Evolutionary conservation across 805 yeast species (phyloP).

Genomic region (Pichia sporocuriosa): DNA sequence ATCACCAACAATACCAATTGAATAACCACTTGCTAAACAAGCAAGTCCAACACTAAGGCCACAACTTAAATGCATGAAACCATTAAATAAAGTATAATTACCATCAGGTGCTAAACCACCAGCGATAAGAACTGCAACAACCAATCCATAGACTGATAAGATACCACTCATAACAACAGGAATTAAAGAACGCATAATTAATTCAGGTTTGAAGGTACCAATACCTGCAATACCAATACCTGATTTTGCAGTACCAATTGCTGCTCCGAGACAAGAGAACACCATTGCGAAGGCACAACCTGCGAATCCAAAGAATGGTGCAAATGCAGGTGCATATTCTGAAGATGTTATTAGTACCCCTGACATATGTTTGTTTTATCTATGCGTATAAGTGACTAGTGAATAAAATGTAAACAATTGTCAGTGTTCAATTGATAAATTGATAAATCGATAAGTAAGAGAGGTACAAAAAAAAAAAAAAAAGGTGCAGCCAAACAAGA

Average conservation of each 20-base stretch:
- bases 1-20: conserved; percentile 98
- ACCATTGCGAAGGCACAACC: conserved; percentile 94
- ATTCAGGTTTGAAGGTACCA: conserved; percentile 94
- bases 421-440: too few species aligned
- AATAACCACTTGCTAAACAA: conserved; percentile 93
- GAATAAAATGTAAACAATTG: too few species aligned
- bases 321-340: conserved; percentile 66
- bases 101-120: conserved; percentile 76
- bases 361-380: too few species aligned
- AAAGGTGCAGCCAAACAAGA: too few species aligned
- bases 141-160: conserved; percentile 92
- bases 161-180: conserved; percentile 99
- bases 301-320: conserved; percentile 96
- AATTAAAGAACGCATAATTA: conserved; percentile 89
- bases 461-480: too few species aligned
- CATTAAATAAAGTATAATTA: conserved; percentile 82
- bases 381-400: too few species aligned
- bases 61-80: conserved; percentile 97
- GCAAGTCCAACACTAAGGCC: conserved; percentile 96
- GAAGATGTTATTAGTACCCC: conserved; percentile 11
- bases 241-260: conserved; percentile 95
- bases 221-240: conserved; percentile 98
- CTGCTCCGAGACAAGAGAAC: conserved; percentile 94
- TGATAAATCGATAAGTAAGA: too few species aligned
- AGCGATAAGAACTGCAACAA: conserved; percentile 92